A percentile compares a stretch with the other conserved stretches of the same genome.
These are phyloP conservation scores for Grammothele lineata DNA, from an alignment of 768 basidiomycete species.

Conservation along the genomic window DNA sequence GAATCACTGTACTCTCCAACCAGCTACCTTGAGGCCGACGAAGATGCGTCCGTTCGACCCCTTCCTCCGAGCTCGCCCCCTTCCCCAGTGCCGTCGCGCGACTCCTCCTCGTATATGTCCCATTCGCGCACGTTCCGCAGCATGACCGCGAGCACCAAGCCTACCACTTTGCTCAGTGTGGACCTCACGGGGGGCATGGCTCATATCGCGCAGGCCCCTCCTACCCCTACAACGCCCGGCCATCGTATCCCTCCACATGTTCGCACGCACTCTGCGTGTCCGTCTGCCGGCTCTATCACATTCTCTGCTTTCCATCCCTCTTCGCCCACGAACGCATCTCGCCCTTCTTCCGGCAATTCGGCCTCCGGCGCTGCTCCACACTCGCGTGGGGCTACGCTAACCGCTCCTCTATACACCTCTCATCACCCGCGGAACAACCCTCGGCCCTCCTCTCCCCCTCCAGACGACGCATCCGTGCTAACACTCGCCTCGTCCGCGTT, in stretches of 20 bases:
- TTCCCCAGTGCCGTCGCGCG: constrained; percentile 81
- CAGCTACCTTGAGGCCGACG: constrained; percentile 80
- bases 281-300: constrained; percentile 59
- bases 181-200: constrained; percentile 83
- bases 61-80: constrained; percentile 85
- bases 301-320: constrained; percentile 67
- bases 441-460: constrained; percentile 83
- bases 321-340: constrained; percentile 33
- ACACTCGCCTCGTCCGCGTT: constrained; percentile 94
- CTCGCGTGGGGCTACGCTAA: constrained; percentile 36
- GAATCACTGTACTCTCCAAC: constrained; percentile 80
- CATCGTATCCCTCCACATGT: constrained; percentile 56
- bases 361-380: constrained; percentile 18
- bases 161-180: constrained; percentile 89
- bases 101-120: constrained; percentile 80
- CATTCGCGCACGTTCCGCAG: constrained; percentile 79
- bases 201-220: constrained; percentile 85
- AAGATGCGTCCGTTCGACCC: constrained; percentile 89
- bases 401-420: constrained; percentile 86
- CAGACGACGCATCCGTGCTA: constrained; percentile 87
- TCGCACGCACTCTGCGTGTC: constrained; percentile 56
- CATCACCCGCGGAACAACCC: constrained; percentile 97
- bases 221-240: constrained; percentile 49
- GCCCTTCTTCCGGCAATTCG: constrained; percentile 34
- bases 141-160: constrained; percentile 87